A percentile compares a stretch with the other conserved stretches of the same genome.
Conservation (phyloP, 306 rosid genomes). For the Quercus mongolica region DNA sequence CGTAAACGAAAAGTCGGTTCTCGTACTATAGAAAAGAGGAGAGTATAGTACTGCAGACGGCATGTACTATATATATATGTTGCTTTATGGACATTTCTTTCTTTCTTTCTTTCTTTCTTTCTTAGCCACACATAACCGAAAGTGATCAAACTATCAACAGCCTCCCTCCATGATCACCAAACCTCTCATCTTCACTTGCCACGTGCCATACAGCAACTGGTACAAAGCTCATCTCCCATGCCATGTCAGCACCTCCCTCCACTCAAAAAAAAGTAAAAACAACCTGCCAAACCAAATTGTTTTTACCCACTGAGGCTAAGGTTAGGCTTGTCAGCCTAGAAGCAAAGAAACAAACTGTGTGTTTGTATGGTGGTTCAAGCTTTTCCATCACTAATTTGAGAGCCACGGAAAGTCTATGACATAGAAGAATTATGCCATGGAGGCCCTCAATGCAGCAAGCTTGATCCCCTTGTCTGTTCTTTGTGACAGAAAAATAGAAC, state of each 20-base stretch:
- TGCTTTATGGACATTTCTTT: no score
- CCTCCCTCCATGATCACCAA: conserved; percentile 14
- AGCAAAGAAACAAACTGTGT: conserved; percentile 12
- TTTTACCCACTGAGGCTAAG: conserved; percentile 24
- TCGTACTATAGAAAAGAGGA: no score
- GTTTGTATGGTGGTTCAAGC: conserved; percentile 28
- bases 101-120: neutral
- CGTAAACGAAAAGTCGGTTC: no score
- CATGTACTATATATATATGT: no score
- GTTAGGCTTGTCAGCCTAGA: conserved; percentile 34
- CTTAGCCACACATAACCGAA: conserved; percentile 42
- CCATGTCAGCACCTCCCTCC: conserved; percentile 34
- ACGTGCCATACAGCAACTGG: conserved; percentile 32
- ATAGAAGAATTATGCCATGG: conserved; percentile 76
- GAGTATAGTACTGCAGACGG: no score
- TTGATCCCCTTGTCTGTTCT: conserved; percentile 80
- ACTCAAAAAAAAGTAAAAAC: neutral
- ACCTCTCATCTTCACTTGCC: conserved; percentile 27
- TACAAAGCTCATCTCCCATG: conserved; percentile 18
- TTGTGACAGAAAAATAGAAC: conserved; percentile 53
- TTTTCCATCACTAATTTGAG: conserved; percentile 20
- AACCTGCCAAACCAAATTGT: conserved; percentile 1
- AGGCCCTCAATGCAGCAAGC: conserved; percentile 85
- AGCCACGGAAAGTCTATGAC: conserved; percentile 6
- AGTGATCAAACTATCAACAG: conserved; percentile 1